Evolutionary conservation across 805 yeast species (phyloP).

Genomic region (Pichia nanzhaoensis): DNA sequence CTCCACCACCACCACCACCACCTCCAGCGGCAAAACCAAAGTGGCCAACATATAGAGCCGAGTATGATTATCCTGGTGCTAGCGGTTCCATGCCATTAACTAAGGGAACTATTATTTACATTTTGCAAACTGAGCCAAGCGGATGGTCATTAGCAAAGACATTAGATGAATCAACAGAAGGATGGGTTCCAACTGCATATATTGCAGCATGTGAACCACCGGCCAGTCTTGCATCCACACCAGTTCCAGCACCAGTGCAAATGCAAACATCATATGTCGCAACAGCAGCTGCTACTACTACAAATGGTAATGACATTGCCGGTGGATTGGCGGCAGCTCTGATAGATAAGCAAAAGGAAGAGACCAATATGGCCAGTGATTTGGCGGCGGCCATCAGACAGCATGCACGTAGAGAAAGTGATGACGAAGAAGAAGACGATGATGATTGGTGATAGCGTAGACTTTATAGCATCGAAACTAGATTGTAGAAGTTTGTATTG

Average conservation of each 20-base stretch:
- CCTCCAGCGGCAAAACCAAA: slow-evolving; percentile 56
- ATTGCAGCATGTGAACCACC: slow-evolving; percentile 55
- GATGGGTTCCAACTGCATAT: slow-evolving; percentile 98
- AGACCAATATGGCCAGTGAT: slow-evolving; percentile 66
- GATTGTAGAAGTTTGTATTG: neutral
- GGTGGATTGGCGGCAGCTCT: slow-evolving; percentile 65
- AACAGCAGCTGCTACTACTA: slow-evolving; percentile 13
- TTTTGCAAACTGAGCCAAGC: slow-evolving; percentile 66
- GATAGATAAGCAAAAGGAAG: slow-evolving; percentile 55
- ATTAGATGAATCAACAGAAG: slow-evolving; percentile 70
- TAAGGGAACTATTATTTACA: slow-evolving; percentile 69
- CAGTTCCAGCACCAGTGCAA: slow-evolving; percentile 32
- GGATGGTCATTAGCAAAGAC: slow-evolving; percentile 94
- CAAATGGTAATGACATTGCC: slow-evolving; percentile 19
- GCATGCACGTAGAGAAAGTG: slow-evolving; percentile 64
- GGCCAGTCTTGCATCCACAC: slow-evolving; percentile 36
- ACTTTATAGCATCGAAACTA: too few relatives aligned
- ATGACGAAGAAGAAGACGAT: slow-evolving; percentile 63
- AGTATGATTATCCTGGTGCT: slow-evolving; percentile 83
- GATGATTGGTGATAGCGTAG: slow-evolving; percentile 35
- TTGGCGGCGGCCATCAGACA: slow-evolving; percentile 82
- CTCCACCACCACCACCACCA: slow-evolving; percentile 72
- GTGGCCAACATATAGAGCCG: slow-evolving; percentile 75
- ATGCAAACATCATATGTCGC: too few relatives aligned
- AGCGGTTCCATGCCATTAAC: slow-evolving; percentile 76